phyloP scores from a whole-genome alignment of 768 basidiomycete genomes.

The Phanerodontia chrysosporium region DNA sequence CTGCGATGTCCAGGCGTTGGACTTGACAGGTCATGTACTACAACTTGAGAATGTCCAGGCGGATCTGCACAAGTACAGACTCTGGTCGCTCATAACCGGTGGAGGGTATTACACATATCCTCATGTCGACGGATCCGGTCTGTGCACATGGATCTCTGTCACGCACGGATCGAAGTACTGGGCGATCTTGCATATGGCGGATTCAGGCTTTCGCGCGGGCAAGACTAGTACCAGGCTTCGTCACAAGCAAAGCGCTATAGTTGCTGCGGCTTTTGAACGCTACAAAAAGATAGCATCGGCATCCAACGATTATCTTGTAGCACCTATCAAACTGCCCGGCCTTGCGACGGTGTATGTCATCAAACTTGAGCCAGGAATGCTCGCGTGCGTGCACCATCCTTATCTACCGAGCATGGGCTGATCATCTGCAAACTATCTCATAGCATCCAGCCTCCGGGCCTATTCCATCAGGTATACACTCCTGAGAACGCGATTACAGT shows the following conservation, averaged over 20 bases:
- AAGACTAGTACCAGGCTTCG: neutral
- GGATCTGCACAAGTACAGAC: neutral
- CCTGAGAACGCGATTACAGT: neutral
- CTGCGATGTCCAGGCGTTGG: neutral
- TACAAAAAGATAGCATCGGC: neutral
- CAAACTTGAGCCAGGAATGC: neutral
- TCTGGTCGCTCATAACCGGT: neutral
- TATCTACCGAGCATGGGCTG: neutral
- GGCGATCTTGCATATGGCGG: neutral
- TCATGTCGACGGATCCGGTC: neutral
- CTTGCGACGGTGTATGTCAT: neutral
- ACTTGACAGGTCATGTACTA: neutral
- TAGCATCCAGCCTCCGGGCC: neutral
- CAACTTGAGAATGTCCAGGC: neutral
- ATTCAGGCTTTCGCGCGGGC: neutral
- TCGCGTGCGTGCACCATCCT: neutral
- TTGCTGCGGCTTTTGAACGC: neutral
- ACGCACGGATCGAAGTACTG: neutral
- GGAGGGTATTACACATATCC: neutral
- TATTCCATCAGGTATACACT: neutral
- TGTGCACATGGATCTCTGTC: neutral
- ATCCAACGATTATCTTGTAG: neutral
- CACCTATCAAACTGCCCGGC: neutral
- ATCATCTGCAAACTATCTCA: too few species aligned
- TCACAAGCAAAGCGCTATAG: neutral